These are phyloP conservation scores for Neurospora hispaniola DNA, from an alignment of 495 filamentous ascomycete genomes.

Conservation along the genomic window DNA sequence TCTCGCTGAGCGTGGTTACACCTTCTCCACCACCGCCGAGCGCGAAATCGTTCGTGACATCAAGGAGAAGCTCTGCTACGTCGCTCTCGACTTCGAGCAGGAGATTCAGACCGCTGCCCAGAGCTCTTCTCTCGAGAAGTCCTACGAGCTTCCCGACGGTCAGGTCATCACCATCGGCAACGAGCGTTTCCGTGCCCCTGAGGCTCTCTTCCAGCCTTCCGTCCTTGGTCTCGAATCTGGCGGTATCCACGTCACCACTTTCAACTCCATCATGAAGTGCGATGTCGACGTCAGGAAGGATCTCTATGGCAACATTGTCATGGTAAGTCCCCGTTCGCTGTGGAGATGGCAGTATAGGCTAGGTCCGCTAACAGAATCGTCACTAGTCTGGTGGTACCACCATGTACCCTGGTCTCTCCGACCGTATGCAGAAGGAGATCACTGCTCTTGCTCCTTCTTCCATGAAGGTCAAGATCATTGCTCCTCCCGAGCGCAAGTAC, in stretches of 20 bases:
- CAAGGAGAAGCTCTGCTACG: conserved; percentile 99
- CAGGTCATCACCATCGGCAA: conserved; percentile 99
- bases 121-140: conserved; percentile 95
- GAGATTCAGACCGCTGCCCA: conserved; percentile 99
- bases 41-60: conserved; percentile 99
- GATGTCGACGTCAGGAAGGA: conserved; percentile 99
- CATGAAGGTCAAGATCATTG: conserved; percentile 99
- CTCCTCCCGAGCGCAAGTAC: conserved; percentile 95
- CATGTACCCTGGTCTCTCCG: conserved; percentile 99
- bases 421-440: conserved; percentile 99
- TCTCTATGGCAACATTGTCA: conserved; percentile 99
- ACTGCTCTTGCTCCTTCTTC: conserved; percentile 96
- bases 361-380: conserved; percentile 14
- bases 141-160: conserved; percentile 98
- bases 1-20: conserved; percentile 95
- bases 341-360: neutral
- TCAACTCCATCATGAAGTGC: conserved; percentile 99
- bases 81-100: conserved; percentile 98
- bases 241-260: conserved; percentile 98
- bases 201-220: conserved; percentile 98
- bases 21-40: conserved; percentile 99
- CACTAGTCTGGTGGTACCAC: conserved; percentile 89
- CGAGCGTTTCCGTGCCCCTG: conserved; percentile 98
- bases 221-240: conserved; percentile 96
- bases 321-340: conserved; percentile 51